phyloP scores from a whole-genome alignment of 2,329 filamentous ascomycete species.

The Macrophomina pseudophaseolina region DNA sequence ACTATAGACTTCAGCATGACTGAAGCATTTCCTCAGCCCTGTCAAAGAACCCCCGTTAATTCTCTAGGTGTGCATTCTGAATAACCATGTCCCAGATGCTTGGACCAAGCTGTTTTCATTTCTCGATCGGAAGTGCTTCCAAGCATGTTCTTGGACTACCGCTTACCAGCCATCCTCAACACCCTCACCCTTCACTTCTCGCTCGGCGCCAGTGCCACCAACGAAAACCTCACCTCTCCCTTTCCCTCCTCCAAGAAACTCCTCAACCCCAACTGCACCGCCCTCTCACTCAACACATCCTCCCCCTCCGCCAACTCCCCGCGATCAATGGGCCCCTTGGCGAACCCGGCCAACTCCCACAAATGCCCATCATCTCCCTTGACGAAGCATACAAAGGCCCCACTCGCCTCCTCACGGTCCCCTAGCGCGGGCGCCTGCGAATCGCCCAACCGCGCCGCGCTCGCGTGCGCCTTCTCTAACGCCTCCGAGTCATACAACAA shows the following conservation, averaged over 20 bases:
- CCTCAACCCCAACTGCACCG: conserved; percentile 48
- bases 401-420: conserved; percentile 36
- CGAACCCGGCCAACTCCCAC: conserved; percentile 50
- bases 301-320: conserved; percentile 48
- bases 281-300: conserved; percentile 51
- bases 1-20: too few species aligned
- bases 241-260: conserved; percentile 43
- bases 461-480: conserved; percentile 51
- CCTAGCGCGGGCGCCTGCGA: conserved; percentile 39
- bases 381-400: conserved; percentile 56
- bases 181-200: conserved; percentile 14
- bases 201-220: conserved; percentile 48
- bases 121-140: too few species aligned
- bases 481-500: conserved; percentile 56
- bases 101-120: too few species aligned
- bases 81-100: too few species aligned
- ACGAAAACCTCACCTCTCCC: conserved; percentile 51
- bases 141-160: too few species aligned
- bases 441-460: conserved; percentile 50
- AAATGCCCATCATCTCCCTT: conserved; percentile 52
- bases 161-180: too few species aligned
- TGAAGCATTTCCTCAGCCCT: too few species aligned
- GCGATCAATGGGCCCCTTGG: conserved; percentile 53
- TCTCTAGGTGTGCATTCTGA: too few species aligned
- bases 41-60: too few species aligned